Conservation (phyloP, 306 rosid genomes). For the Neltuma alba region DNA sequence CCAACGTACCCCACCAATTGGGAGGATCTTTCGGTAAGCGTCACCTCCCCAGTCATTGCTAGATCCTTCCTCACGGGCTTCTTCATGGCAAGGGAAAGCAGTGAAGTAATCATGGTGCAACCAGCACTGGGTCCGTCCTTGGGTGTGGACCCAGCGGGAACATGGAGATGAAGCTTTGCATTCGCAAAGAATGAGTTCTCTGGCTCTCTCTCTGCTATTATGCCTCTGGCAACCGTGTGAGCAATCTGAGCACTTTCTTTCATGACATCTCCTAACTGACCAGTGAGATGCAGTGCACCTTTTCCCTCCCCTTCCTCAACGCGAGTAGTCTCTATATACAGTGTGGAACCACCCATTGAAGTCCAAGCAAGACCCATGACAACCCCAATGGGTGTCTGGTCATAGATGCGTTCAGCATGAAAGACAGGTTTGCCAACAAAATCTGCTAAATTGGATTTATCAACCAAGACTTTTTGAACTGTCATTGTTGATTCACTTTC, state of each 20-base stretch:
- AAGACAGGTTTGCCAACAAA: conserved; percentile 98
- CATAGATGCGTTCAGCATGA: conserved; percentile 93
- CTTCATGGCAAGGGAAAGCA: conserved; percentile 86
- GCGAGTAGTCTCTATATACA: conserved; percentile 84
- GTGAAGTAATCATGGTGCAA: conserved; percentile 96
- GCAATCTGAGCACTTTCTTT: conserved; percentile 99
- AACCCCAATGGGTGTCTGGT: conserved; percentile 86
- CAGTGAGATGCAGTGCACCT: conserved; percentile 78
- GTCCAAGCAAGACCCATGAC: conserved; percentile 99
- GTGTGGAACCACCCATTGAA: conserved; percentile 98
- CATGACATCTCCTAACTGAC: conserved; percentile 99
- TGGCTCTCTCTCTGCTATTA: conserved; percentile 65
- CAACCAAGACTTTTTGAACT: conserved; percentile 62
- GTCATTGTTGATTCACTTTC: conserved; percentile 44
- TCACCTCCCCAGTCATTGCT: conserved; percentile 99
- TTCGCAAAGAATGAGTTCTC: conserved; percentile 73
- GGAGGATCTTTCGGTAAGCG: conserved; percentile 94
- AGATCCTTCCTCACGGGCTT: conserved; percentile 88
- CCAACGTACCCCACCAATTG: conserved; percentile 95
- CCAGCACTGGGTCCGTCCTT: conserved; percentile 99
- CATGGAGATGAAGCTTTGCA: conserved; percentile 91
- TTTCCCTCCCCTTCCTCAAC: conserved; percentile 92
- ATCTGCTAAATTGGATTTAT: conserved; percentile 61
- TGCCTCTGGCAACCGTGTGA: conserved; percentile 81
- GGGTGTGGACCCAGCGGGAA: conserved; percentile 98